Conservation (phyloP, 768 basidiomycete species). For the Hortiboletus flavorubellus region DNA sequence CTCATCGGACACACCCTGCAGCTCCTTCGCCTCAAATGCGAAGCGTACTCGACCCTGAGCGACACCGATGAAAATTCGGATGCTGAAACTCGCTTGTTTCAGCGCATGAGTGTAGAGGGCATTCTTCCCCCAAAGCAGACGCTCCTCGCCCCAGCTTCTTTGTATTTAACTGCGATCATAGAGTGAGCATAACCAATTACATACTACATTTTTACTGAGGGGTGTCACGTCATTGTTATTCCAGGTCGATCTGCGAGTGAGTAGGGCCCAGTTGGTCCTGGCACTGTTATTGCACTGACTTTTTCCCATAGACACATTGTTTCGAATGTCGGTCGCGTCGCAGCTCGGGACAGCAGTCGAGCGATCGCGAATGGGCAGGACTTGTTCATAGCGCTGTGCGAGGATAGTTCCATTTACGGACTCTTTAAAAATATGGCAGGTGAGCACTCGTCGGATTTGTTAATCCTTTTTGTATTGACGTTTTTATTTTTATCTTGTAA, state of each 20-base stretch:
- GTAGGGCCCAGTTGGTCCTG: slow-evolving; percentile 30
- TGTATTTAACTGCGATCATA: slow-evolving; percentile 90
- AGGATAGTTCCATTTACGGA: slow-evolving; percentile 83
- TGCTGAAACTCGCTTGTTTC: slow-evolving; percentile 59
- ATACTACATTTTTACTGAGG: slow-evolving; percentile 28
- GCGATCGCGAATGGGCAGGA: slow-evolving; percentile 74
- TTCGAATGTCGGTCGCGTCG: slow-evolving; percentile 79
- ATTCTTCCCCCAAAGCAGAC: slow-evolving; percentile 49
- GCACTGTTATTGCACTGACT: not conserved
- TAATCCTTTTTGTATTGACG: slow-evolving; percentile 16
- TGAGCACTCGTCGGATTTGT: slow-evolving; percentile 34
- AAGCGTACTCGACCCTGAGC: slow-evolving; percentile 83
- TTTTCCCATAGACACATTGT: slow-evolving; percentile 64
- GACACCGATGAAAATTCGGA: slow-evolving; percentile 73
- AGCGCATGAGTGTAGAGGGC: slow-evolving; percentile 53
- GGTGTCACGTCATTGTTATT: slow-evolving; percentile 13
- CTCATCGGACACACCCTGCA: slow-evolving; percentile 27
- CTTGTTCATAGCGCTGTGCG: slow-evolving; percentile 83
- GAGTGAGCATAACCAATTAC: slow-evolving; percentile 60
- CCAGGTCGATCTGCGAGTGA: slow-evolving; percentile 85
- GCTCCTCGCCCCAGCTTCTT: slow-evolving; percentile 73
- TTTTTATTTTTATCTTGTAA: slow-evolving; percentile 29
- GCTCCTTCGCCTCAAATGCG: slow-evolving; percentile 83
- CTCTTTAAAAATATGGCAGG: slow-evolving; percentile 87
- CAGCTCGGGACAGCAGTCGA: slow-evolving; percentile 80